Percentiles rank a stretch among this genome's conserved stretches.
Conservation (phyloP, 2,329 filamentous ascomycete species). For the Xylaria sp. region DNA sequence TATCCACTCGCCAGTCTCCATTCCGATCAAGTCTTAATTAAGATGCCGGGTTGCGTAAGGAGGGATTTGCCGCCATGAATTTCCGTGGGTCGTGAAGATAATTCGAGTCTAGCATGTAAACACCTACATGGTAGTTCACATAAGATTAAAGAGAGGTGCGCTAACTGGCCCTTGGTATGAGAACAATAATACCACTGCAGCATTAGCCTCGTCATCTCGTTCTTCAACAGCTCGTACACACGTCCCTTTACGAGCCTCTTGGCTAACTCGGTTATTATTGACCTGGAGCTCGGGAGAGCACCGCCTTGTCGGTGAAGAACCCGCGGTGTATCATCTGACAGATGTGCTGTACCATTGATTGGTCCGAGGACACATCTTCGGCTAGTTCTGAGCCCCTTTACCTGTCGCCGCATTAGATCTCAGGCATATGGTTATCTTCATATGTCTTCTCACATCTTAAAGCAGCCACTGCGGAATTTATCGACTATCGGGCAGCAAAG, state of each 20-base stretch:
- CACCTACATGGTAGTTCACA: not conserved
- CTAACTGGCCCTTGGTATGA: not conserved
- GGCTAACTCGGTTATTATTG: not conserved
- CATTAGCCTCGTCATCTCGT: not conserved
- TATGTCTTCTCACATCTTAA: not conserved
- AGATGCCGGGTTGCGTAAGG: slow-evolving; percentile 5
- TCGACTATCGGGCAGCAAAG: not conserved
- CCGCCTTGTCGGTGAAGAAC: not conserved
- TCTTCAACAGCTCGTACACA: not conserved
- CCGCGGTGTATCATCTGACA: not conserved
- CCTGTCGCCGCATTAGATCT: not conserved
- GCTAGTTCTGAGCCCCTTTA: slow-evolving; percentile 1
- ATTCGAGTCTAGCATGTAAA: not conserved
- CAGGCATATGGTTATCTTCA: not conserved
- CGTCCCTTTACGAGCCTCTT: not conserved
- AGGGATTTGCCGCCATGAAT: not conserved
- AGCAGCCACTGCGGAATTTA: slow-evolving; percentile 1
- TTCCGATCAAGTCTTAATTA: slow-evolving; percentile 11
- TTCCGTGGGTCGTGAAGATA: slow-evolving; percentile 3
- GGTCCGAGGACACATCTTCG: not conserved
- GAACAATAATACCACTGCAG: not conserved
- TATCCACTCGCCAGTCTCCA: slow-evolving; percentile 14
- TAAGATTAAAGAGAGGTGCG: slow-evolving; percentile 12
- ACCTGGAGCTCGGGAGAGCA: not conserved
- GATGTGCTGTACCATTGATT: slow-evolving; percentile 13